These are phyloP conservation scores for Arthroderma sp. DNA, from an alignment of 2,329 filamentous ascomycete genomes.

Conservation along the genomic window DNA sequence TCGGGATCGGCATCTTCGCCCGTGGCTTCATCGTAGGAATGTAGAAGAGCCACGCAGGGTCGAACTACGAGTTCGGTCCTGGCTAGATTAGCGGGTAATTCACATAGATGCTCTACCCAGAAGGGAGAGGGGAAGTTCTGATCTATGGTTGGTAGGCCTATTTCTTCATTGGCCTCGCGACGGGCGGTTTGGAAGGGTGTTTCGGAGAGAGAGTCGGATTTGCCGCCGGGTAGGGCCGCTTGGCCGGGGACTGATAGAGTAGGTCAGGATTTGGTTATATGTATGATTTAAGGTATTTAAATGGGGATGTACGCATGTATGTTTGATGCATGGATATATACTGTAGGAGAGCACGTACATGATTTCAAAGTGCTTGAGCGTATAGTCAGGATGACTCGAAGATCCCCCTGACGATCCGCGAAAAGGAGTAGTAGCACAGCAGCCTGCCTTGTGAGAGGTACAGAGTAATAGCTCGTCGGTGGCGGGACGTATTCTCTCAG, in stretches of 20 bases:
- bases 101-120: slow-evolving; percentile 73
- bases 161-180: slow-evolving; percentile 84
- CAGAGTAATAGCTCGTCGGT: slow-evolving; percentile 42
- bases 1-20: slow-evolving; percentile 42
- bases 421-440: slow-evolving; percentile 82
- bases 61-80: slow-evolving; percentile 60
- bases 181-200: slow-evolving; percentile 66
- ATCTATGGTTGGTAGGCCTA: slow-evolving; percentile 61
- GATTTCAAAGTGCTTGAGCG: slow-evolving; percentile 45
- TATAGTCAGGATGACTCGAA: slow-evolving; percentile 54
- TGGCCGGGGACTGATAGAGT: slow-evolving; percentile 52
- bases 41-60: slow-evolving; percentile 66
- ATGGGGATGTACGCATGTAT: neutral
- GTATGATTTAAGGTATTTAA: neutral
- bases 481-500: slow-evolving; percentile 44
- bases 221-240: slow-evolving; percentile 69
- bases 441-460: slow-evolving; percentile 54
- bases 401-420: slow-evolving; percentile 65
- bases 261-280: neutral
- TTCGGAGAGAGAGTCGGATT: slow-evolving; percentile 42
- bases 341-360: slow-evolving; percentile 26
- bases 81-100: slow-evolving; percentile 63
- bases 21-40: slow-evolving; percentile 41
- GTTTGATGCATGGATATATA: neutral
- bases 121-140: slow-evolving; percentile 63